Evolutionary conservation across 257 asterid genomes (phyloP).

Genomic region (Cordia subcordata): DNA sequence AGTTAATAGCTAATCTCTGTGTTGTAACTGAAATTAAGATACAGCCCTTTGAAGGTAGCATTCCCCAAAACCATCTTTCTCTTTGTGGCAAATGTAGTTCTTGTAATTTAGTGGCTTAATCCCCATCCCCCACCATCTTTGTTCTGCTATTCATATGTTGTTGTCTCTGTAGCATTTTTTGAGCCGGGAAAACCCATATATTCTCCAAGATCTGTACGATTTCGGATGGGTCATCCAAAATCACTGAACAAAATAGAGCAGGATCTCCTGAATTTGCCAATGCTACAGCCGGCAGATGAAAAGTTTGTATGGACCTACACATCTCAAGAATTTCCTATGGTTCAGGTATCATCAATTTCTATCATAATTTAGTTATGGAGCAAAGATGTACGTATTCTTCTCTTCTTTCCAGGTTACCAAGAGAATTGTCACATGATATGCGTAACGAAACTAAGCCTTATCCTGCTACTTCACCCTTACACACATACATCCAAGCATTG

Average conservation of each 20-base stretch:
- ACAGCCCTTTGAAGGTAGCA: constrained; percentile 75
- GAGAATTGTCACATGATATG: too few species aligned
- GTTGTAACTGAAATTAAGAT: constrained; percentile 60
- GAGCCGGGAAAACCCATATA: constrained; percentile 62
- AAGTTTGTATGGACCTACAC: constrained; percentile 76
- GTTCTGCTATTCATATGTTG: background rate
- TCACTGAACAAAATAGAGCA: constrained; percentile 20
- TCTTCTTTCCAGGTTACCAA: too few species aligned
- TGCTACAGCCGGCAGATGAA: constrained; percentile 54
- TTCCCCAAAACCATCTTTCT: background rate
- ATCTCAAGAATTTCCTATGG: constrained; percentile 65
- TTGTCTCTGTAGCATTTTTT: constrained; percentile 55
- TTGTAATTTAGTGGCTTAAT: background rate
- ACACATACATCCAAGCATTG: too few species aligned
- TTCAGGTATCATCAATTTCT: constrained; percentile 40
- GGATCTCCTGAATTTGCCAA: constrained; percentile 27
- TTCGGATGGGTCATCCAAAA: constrained; percentile 66
- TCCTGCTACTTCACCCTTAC: too few species aligned
- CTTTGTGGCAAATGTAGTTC: background rate
- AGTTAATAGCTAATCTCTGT: constrained; percentile 55
- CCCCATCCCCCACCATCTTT: background rate
- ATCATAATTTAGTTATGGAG: too few species aligned
- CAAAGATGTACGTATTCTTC: too few species aligned
- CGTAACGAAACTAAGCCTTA: too few species aligned
- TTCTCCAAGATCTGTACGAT: constrained; percentile 65